A percentile compares a stretch with the other conserved stretches of the same genome.
Conservation (phyloP, 1,284 basidiomycete species). For the Puccinia polysora region DNA sequence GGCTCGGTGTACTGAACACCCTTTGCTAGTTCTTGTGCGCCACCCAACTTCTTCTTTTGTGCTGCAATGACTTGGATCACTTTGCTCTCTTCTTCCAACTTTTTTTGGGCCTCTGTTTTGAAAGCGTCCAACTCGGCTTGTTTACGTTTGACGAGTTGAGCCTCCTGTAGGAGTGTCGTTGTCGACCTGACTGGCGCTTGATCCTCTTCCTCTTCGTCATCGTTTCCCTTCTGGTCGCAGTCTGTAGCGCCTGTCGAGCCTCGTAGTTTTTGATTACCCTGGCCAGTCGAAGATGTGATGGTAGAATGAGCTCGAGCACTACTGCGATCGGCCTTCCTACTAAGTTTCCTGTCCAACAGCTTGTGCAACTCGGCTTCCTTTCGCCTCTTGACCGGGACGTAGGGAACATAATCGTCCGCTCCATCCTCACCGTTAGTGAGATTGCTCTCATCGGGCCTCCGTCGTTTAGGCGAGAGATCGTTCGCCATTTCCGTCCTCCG, state of each 20-base stretch:
- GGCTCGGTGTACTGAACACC: constrained; percentile 86
- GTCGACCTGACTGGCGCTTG: constrained; percentile 18
- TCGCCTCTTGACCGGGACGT: constrained; percentile 33
- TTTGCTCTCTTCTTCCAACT: constrained; percentile 79
- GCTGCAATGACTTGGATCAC: constrained; percentile 87
- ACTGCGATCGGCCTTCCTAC: constrained; percentile 4
- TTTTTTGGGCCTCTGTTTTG: constrained; percentile 61
- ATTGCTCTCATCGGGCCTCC: too few relatives aligned
- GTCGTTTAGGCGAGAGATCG: too few relatives aligned
- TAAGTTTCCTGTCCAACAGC: constrained; percentile 26
- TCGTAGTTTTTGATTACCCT: neutral
- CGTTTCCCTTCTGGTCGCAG: neutral
- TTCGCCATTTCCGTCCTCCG: too few relatives aligned
- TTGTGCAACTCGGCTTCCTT: constrained; percentile 33
- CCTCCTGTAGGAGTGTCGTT: constrained; percentile 73
- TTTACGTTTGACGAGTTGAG: constrained; percentile 80
- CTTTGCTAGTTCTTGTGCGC: constrained; percentile 84
- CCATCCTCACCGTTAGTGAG: too few relatives aligned
- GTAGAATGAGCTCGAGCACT: constrained; percentile 8
- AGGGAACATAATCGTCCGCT: constrained; percentile 41
- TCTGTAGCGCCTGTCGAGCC: constrained; percentile 2
- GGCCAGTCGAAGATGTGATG: neutral
- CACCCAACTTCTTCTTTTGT: constrained; percentile 73
- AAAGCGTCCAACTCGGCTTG: constrained; percentile 59
- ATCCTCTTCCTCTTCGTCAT: constrained; percentile 29